These are phyloP conservation scores for Sphagnurus paluster DNA, from an alignment of 1,284 basidiomycete genomes.

Conservation along the genomic window DNA sequence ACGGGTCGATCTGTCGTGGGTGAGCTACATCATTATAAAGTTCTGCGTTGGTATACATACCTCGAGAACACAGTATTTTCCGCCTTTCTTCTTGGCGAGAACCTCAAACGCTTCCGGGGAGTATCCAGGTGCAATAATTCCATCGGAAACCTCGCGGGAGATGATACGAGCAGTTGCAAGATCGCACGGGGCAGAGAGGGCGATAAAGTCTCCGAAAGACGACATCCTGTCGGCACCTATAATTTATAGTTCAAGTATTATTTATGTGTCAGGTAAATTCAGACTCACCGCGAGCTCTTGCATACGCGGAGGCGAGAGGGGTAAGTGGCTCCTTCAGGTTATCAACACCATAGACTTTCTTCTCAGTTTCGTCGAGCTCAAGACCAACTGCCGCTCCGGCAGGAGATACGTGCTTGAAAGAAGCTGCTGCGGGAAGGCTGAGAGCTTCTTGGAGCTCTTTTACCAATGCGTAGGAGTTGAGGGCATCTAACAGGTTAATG, in stretches of 20 bases:
- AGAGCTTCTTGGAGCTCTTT: constrained; percentile 90
- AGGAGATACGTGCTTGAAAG: constrained; percentile 99
- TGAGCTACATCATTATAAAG: constrained; percentile 1
- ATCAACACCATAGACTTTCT: constrained; percentile 95
- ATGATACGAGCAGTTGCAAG: constrained; percentile 95
- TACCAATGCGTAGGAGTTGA: constrained; percentile 97
- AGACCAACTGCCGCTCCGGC: constrained; percentile 94
- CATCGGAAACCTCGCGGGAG: constrained; percentile 96
- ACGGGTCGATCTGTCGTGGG: constrained; percentile 74
- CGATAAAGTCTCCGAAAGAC: constrained; percentile 98
- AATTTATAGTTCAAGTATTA: constrained; percentile 9
- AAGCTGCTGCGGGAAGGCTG: constrained; percentile 91
- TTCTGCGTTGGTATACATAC: constrained; percentile 40
- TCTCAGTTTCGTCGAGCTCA: constrained; percentile 83
- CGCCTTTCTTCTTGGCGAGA: constrained; percentile 95
- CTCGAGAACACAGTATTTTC: constrained; percentile 97
- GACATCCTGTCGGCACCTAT: constrained; percentile 97
- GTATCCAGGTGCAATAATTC: constrained; percentile 96
- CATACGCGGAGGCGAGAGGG: constrained; percentile 91
- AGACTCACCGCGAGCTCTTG: constrained; percentile 83
- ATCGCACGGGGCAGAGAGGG: constrained; percentile 91
- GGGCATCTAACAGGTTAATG: constrained; percentile 98
- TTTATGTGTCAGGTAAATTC: background rate
- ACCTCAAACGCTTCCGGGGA: constrained; percentile 87
- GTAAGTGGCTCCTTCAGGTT: constrained; percentile 91